Base-by-base conservation (phyloP, 139 green algal genomes). In the Bryopsis sp. region DNA sequence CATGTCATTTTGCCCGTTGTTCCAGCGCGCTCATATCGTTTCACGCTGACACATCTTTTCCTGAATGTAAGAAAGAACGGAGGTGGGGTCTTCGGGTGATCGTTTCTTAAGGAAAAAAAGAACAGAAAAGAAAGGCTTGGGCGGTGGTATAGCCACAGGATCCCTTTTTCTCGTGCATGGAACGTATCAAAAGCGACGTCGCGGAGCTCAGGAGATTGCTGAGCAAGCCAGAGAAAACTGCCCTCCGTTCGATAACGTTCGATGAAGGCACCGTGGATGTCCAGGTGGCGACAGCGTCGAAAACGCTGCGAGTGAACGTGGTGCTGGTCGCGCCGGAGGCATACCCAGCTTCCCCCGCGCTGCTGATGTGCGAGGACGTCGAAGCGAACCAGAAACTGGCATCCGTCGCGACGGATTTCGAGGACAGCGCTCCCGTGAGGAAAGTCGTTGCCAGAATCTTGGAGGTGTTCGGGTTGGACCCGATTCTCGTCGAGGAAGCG, bases 401-500 rank as follows among this genome's bases (percentile, higher is more conserved):
- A 3, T 22, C 39, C 0, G 19, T 79, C 7, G 60, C 57, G 15
- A 68, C 71, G 43, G 48, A 64, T 2, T 77, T 79, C 36, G 58
- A 74, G 11, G 62, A 76, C 35, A 35, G 33, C 24, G 76, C 67
- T 4, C 37, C 70, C 19, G 48, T 82, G 43, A 6, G 39, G 1
- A 19, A 54, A 1, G 43, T 82, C 2, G 33, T 81, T n/a, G 24
- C 50, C 2, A 65, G 77, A 65, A 67, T 75, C 37, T 19, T 60
- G 1, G 38, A 28, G 32, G 2, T 47, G 6, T 37, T 48, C 71
- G 63, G 72, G 4, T 28, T 33, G 22, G 19, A 65, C 15, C 29
- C 24, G 4, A 33, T 43, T 65, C 31, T 6, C 15, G n/a, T 61
- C 43, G 43, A 50, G 11, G 43, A 19, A 50, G 43, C 43, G 15